phyloP scores from a whole-genome alignment of 202 grass and related monocot genomes.

The Saccharum hybrid region DNA sequence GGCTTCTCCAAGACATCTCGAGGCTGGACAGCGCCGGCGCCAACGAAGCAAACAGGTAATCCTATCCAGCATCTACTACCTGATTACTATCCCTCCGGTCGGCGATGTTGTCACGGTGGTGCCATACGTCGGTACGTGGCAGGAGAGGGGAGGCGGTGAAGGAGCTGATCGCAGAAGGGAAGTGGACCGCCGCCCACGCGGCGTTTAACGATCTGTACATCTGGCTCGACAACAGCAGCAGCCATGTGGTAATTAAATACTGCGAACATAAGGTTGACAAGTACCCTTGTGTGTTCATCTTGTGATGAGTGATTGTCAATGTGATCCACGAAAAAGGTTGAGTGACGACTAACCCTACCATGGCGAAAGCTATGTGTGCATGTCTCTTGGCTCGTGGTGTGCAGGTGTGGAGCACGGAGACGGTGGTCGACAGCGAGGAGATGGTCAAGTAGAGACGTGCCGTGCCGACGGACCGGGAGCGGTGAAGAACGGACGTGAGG shows the following conservation, averaged over 20 bases:
- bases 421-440: too few species aligned
- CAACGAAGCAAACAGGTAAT: constrained; percentile 26
- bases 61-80: neutral
- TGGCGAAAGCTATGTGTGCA: too few species aligned
- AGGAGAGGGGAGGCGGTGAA: constrained; percentile 40
- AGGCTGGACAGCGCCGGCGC: constrained; percentile 46
- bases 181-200: constrained; percentile 37
- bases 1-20: constrained; percentile 55
- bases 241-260: constrained; percentile 46
- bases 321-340: too few species aligned
- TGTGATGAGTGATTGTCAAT: too few species aligned
- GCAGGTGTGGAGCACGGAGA: too few species aligned
- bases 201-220: constrained; percentile 26
- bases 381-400: too few species aligned
- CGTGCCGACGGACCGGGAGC: too few species aligned
- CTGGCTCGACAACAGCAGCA: constrained; percentile 35
- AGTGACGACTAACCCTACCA: too few species aligned
- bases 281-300: too few species aligned
- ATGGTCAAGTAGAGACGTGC: too few species aligned
- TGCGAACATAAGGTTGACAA: too few species aligned
- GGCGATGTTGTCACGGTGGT: neutral
- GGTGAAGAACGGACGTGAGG: too few species aligned
- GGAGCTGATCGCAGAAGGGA: constrained; percentile 30
- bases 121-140: neutral
- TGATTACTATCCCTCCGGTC: neutral